These are phyloP conservation scores for Hibiscus trionum DNA, from an alignment of 345 rosid genomes.

Conservation along the genomic window DNA sequence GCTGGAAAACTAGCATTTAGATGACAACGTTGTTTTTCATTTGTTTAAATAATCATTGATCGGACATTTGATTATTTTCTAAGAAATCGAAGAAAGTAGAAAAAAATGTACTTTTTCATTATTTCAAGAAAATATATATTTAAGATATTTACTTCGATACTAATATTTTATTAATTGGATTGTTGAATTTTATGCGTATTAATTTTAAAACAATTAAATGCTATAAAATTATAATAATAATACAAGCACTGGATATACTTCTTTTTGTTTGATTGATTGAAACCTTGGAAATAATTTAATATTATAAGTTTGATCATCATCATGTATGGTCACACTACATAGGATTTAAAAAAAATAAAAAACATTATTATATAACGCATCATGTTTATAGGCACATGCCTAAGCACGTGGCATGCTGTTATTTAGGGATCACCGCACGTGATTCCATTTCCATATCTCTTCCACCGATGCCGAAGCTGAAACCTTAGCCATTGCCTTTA, in stretches of 20 bases:
- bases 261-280: too few relatives aligned
- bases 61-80: not conserved
- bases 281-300: too few relatives aligned
- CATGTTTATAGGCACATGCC: conserved; percentile 37
- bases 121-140: too few relatives aligned
- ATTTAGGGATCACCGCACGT: conserved; percentile 58
- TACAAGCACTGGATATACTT: not conserved
- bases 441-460: conserved; percentile 25
- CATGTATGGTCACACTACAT: not conserved
- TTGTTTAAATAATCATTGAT: not conserved
- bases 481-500: too few relatives aligned
- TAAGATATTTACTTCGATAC: too few relatives aligned
- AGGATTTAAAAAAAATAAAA: not conserved
- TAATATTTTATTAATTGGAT: too few relatives aligned
- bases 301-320: not conserved
- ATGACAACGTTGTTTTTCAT: not conserved
- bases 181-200: too few relatives aligned
- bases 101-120: too few relatives aligned
- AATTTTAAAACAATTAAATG: too few relatives aligned
- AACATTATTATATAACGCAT: not conserved
- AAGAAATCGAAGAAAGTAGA: not conserved
- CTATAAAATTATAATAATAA: too few relatives aligned
- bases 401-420: conserved; percentile 47
- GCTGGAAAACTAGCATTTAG: too few relatives aligned
- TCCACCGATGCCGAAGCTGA: conserved; percentile 7